Base-by-base conservation (phyloP, 148 eudicot genomes). In the Vaccinium myrtillus region DNA sequence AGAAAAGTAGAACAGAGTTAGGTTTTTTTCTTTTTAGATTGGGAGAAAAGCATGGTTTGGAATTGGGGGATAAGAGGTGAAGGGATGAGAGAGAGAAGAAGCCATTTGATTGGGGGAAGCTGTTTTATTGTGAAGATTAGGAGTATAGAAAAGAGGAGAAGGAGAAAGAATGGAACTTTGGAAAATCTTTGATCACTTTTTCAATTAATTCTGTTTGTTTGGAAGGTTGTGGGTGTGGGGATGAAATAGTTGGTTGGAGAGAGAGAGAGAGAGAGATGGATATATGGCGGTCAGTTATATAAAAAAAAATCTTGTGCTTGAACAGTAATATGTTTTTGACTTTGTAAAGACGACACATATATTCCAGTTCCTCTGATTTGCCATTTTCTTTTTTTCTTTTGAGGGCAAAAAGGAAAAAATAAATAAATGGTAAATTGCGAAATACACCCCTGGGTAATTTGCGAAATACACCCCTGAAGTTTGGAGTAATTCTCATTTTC, bases 31-130 rank as follows among this genome's bases (percentile, higher is more conserved):
- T 59, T 59, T 43, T 81, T 46, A 43, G 83, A 87, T 85, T 25
- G 51, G 75, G 7, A 51, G 77, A 69, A 69, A 14, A 85, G 74
- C 79, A 85, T 80, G 82, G 56, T 80, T 43, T 71, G 83, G 30
- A 85, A 58, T n/a, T 79, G 43, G 3, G 83, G 83, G 67, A 84
- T 77, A 58, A 55, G 54, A 56, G 63, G 70, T 63, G 70, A 65
- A 82, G 80, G 75, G 80, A 23, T 27, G 75, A 83, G 75, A 48
- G 19, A 69, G 50, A 46, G 46, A 85, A 75, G 15, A 82, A 73
- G 0, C 74, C 74, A 48, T 18, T 39, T 73, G 49, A 73, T 16
- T n/a, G 70, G 70, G 70, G 70, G 70, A 63, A n/a, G 74, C 39
- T 69, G 74, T 69, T 69, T 69, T 69, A 69, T 69, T 27, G 74